A percentile compares a stretch with the other conserved stretches of the same genome.
Conservation (phyloP, 2,329 filamentous ascomycete genomes). For the Nannizzia gypsea region DNA sequence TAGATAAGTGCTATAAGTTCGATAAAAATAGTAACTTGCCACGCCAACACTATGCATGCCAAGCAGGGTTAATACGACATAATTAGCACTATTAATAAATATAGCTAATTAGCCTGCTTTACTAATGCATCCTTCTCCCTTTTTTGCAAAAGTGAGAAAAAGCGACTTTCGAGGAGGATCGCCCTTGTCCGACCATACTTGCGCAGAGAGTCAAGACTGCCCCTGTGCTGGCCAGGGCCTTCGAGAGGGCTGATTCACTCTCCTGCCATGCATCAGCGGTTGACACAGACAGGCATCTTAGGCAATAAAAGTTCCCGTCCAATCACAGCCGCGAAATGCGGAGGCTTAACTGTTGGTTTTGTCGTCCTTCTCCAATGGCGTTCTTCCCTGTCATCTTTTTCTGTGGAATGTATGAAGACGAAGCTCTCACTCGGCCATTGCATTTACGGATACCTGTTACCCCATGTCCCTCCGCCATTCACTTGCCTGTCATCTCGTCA, state of each 20-base stretch:
- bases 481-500: neutral
- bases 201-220: neutral
- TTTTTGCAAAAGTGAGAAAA: neutral
- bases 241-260: neutral
- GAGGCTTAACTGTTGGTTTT: slow-evolving; percentile 1
- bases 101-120: neutral
- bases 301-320: neutral
- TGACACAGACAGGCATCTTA: neutral
- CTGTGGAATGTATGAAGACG: neutral
- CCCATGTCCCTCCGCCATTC: neutral
- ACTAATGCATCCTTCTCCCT: neutral
- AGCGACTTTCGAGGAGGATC: neutral
- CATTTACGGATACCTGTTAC: neutral
- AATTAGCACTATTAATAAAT: slow-evolving; percentile 2
- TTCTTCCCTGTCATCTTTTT: neutral
- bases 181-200: neutral
- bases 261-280: neutral
- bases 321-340: neutral
- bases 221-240: neutral
- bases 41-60: neutral
- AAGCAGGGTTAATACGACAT: neutral
- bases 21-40: slow-evolving; percentile 1
- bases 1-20: neutral
- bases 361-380: neutral
- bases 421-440: neutral